Evolutionary conservation across 371 early-diverging fungal species (phyloP), one percentile per base, ranked within the genome.

Genomic region (Actinomortierella wolfii): DNA sequence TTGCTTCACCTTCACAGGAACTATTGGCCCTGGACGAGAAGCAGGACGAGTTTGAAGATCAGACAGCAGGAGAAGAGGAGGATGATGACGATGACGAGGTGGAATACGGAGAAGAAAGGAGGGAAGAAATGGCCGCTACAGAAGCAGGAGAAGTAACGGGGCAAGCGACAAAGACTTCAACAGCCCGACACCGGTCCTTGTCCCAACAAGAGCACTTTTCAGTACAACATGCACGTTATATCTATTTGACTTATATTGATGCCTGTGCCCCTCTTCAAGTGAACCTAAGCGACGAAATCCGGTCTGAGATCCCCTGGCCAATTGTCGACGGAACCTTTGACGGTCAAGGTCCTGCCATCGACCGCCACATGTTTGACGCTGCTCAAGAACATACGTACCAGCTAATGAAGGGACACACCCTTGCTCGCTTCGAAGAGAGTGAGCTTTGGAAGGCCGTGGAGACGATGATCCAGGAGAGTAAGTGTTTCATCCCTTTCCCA

Each of bases 301-400:
- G 82, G 18, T 73, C 76, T 3, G 83, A 79, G 18, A 69, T 87
- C 20, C 60, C 67, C 18, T 71, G 70, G 75, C 75, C 79, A 2
- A 58, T 76, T 43, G 51, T 62, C 47, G 68, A 73, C 2, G 40
- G 23, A 3, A 39, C 15, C 20, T 21, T 6, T 20, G 29, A 20
- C 14, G 39, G 49, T 26, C 41, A 2, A 13, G 48, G 23, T 13
- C 13, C 13, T 48, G 48, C n/a, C 48, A 13, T 48, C 48, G 48
- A 80, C 45, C 69, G 76, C 34, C 76, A 67, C 24, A 77, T 85
- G 64, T 88, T 83, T 70, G 88, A 88, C 60, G 85, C 79, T 14
- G 84, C 83, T 0, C 88, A 88, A 53, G 80, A 83, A 44, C 76
- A 83, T 24, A 80, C 81, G 6, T 84, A 85, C 52, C 79, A 80